A percentile compares a stretch with the other conserved stretches of the same genome.
phyloP scores from a whole-genome alignment of 2,329 filamentous ascomycete genomes.

The Diaporthe humulicola region DNA sequence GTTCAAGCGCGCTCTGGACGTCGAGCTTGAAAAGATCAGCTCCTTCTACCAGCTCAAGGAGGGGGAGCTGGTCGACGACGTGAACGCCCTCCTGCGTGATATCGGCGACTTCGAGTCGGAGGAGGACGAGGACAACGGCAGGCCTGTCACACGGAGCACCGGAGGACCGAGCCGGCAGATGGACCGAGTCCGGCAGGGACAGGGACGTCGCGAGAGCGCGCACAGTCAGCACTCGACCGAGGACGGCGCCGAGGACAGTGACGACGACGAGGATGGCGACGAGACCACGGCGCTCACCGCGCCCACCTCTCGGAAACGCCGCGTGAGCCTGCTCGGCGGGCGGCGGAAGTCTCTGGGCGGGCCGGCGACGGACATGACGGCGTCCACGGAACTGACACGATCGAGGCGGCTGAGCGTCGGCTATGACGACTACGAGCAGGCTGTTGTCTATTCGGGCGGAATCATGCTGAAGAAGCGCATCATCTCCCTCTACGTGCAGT shows the following conservation, averaged over 20 bases:
- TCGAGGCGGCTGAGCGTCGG: slow-evolving; percentile 75
- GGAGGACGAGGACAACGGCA: slow-evolving; percentile 59
- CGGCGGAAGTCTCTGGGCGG: slow-evolving; percentile 55
- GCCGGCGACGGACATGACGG: slow-evolving; percentile 66
- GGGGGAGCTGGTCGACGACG: slow-evolving; percentile 85
- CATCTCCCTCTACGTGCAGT: slow-evolving; percentile 87
- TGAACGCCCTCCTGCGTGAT: slow-evolving; percentile 82
- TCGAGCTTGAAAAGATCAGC: slow-evolving; percentile 93
- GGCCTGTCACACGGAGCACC: slow-evolving; percentile 45
- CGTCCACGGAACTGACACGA: slow-evolving; percentile 71
- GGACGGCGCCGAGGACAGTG: slow-evolving; percentile 72
- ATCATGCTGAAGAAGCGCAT: slow-evolving; percentile 95
- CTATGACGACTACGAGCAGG: slow-evolving; percentile 85
- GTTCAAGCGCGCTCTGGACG: slow-evolving; percentile 85
- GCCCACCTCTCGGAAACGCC: slow-evolving; percentile 61
- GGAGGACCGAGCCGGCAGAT: slow-evolving; percentile 47
- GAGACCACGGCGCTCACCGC: slow-evolving; percentile 70
- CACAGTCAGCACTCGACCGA: slow-evolving; percentile 65
- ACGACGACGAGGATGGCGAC: slow-evolving; percentile 71
- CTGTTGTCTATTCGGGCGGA: slow-evolving; percentile 73
- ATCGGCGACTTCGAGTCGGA: slow-evolving; percentile 74
- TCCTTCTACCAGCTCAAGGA: slow-evolving; percentile 94
- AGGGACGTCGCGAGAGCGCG: slow-evolving; percentile 49
- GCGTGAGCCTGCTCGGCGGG: slow-evolving; percentile 53
- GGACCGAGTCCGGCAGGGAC: slow-evolving; percentile 41